Base-by-base conservation (phyloP, 371 early-diverging fungal genomes). In the Apophysomyces variabilis region DNA sequence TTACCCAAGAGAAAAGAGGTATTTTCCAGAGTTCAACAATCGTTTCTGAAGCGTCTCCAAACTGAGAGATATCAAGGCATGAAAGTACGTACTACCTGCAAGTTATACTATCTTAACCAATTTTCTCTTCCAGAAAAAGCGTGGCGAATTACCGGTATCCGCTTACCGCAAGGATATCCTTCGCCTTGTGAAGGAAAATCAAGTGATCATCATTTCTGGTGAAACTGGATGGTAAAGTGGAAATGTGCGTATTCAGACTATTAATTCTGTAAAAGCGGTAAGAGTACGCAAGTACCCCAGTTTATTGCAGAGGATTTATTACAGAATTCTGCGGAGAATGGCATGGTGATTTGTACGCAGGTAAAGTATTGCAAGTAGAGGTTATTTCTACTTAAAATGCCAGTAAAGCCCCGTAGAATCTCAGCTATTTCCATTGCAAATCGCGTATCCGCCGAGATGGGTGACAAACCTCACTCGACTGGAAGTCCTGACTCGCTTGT, bases 211-310 rank as follows among this genome's bases (percentile, higher is more conserved):
- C 46, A 75, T 98, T 14, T 80, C 89, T 7, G 99, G 97, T 14
- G 95, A 92, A 60, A 97, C 99, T 3, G 99, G 99, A 45, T 93
- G 78, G 74, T 64, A 65, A 67, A 14, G 45, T 75, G 39, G 66
- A 66, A 11, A 57, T 12, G 14, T 32, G 43, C 21, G 9, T 16
- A 7, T 7, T 14, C 26, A 7, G 4, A 46, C 38, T 37, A 12
- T 50, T 47, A 6, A 18, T 35, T 59, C 7, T 8, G 26, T 47
- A 32, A 35, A 12, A 50, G 93, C 64, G 98, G 98, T 58, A 98
- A 97, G 80, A 95, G 93, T 67, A 95, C 95, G 4, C 96, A 95
- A 72, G 86, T 95, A 3, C 96, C 96, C 12, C 95, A 95, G 75
- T 94, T 90, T 66, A 66, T 96, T n/a, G 86, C 89, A 0, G 93